phyloP scores from a whole-genome alignment of 768 basidiomycete species.

The Cystoderma amianthinum region DNA sequence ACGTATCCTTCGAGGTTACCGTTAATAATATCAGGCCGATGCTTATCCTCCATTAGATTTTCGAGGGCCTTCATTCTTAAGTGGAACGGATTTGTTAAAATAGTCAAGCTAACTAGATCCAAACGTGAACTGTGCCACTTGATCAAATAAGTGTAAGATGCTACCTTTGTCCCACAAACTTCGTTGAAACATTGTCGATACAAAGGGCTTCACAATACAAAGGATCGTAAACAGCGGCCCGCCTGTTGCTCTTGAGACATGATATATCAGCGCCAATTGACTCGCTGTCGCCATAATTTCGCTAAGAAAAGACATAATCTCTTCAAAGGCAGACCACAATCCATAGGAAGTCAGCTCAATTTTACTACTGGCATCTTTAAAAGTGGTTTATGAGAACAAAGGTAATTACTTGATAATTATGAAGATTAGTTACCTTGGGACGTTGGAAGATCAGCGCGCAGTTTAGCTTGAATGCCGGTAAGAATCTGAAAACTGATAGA shows the following conservation, averaged over 20 bases:
- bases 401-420: background rate
- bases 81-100: conserved; percentile 20
- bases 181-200: conserved; percentile 9
- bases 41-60: conserved; percentile 15
- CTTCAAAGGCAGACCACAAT: conserved; percentile 18
- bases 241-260: conserved; percentile 20
- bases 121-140: too few species aligned
- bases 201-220: conserved; percentile 24
- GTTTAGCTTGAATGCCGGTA: too few species aligned
- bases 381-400: too few species aligned
- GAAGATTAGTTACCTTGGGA: conserved; percentile 12
- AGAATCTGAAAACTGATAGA: too few species aligned
- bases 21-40: conserved; percentile 30
- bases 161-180: conserved; percentile 22
- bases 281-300: conserved; percentile 13
- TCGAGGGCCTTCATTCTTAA: conserved; percentile 22
- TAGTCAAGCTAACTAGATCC: conserved; percentile 20
- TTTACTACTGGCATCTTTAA: conserved; percentile 17
- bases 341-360: conserved; percentile 10
- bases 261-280: conserved; percentile 23
- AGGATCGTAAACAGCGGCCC: conserved; percentile 26
- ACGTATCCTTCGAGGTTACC: conserved; percentile 26
- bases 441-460: conserved; percentile 15
- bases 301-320: conserved; percentile 13
- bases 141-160: too few species aligned